Evolutionary conservation across 495 filamentous ascomycete species (phyloP), one percentile per base, ranked within the genome.

Genomic region (Penicillium odoratum): DNA sequence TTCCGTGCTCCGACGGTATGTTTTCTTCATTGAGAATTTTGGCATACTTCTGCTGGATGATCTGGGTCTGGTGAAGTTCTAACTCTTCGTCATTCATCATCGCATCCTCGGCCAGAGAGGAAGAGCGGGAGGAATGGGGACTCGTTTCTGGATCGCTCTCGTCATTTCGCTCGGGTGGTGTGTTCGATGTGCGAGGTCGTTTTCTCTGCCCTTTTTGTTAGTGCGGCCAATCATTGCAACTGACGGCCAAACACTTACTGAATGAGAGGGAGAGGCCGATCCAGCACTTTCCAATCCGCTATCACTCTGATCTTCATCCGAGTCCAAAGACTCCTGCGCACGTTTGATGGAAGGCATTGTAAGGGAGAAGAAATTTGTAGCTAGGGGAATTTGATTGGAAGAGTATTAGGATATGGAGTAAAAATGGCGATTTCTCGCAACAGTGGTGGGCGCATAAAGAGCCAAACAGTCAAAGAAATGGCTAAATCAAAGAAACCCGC

Each of bases 1-100:
- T 90, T 7, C 87, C 90, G 68, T 88, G 86, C n/a, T 96, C 89
- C 4, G 91, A 87, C 8, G 91, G 80, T 4, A 81, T 75, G 61
- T 95, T 96, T 8, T 88, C 79, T 48, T 85, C 82, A 77, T 75
- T 58, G 70, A 68, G 58, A 63, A 74, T 3, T 73, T 81, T 70
- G 7, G 73, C 70, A 18, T 83, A 83, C 66, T 85, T 85, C 36
- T 78, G 70, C n/a, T 79, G 76, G 5, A 93, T 79, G 6, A 83
- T 75, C 62, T 93, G 89, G n/a, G 88, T 90, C 8, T 87, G 87
- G 21, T 78, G 76, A n/a, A 86, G 73, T 56, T 91, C 86, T 42
- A 80, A 59, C 15, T 84, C 83, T 16, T 75, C 72, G 49, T 80
- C 77, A 33, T 77, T 69, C 16, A 67, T 56, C 28, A 50, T 78